Conservation (phyloP, 2,329 filamentous ascomycete species). For the Fusarium veterinarium region DNA sequence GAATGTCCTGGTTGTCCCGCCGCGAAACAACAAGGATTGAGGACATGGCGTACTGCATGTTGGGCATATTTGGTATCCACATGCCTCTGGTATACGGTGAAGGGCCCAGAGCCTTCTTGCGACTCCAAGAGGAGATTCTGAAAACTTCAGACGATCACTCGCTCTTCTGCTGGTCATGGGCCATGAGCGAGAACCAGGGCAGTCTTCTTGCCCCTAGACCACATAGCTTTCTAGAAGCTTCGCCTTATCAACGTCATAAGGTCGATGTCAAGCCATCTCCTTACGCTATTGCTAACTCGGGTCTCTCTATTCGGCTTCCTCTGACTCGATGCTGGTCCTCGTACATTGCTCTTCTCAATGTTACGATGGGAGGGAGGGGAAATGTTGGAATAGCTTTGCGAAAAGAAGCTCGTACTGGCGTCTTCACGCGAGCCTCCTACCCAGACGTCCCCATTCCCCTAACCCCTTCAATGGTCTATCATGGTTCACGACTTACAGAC, state of each 20-base stretch:
- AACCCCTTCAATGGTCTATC: neutral
- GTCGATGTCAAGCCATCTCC: neutral
- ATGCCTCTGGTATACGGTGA: neutral
- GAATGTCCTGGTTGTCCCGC: neutral
- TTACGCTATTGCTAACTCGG: neutral
- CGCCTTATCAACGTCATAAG: neutral
- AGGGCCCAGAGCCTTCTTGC: neutral
- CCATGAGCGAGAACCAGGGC: neutral
- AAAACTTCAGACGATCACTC: neutral
- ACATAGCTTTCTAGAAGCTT: neutral
- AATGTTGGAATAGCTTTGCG: neutral
- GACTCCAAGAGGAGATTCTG: neutral
- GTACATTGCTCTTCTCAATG: neutral
- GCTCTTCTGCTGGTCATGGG: neutral
- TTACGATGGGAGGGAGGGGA: neutral
- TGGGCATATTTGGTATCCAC: neutral
- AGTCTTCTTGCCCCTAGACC: neutral
- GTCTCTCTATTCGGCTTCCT: neutral
- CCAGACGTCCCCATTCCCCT: neutral
- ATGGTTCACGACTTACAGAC: neutral
- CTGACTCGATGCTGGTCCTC: neutral
- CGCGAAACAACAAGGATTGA: neutral
- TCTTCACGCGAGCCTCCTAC: neutral
- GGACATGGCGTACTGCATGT: neutral
- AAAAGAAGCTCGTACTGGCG: neutral